Percentiles rank a stretch among this genome's conserved stretches.
Evolutionary conservation across 2,329 filamentous ascomycete species (phyloP).

Genomic region (Fusarium duplospermum): DNA sequence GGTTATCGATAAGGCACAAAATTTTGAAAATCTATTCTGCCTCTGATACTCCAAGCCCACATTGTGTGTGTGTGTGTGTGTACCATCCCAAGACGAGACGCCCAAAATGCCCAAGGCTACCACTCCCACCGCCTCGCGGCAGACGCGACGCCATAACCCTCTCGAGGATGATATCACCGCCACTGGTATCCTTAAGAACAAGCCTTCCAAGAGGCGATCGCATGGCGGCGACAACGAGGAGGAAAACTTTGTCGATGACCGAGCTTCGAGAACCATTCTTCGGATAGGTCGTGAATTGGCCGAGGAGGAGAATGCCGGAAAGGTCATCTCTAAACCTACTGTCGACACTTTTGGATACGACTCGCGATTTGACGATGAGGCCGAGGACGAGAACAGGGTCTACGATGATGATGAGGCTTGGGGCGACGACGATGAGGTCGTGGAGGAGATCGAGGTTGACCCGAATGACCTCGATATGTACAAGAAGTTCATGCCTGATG

Average conservation of each 20-base stretch:
- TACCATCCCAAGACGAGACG: conserved; percentile 31
- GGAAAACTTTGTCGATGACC: conserved; percentile 84
- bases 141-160: conserved; percentile 83
- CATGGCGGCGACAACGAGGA: conserved; percentile 71
- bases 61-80: conserved; percentile 29
- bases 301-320: conserved; percentile 74
- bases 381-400: conserved; percentile 56
- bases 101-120: conserved; percentile 82
- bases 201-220: conserved; percentile 77
- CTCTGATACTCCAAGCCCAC: conserved; percentile 42
- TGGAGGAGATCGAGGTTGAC: conserved; percentile 83
- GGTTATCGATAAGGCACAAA: conserved; percentile 55
- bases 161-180: conserved; percentile 88
- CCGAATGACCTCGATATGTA: conserved; percentile 91
- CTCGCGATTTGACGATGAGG: conserved; percentile 73
- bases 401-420: conserved; percentile 73
- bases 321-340: conserved; percentile 54
- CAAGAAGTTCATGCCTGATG: conserved; percentile 84
- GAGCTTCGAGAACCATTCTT: conserved; percentile 88
- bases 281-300: conserved; percentile 89
- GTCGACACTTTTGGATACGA: conserved; percentile 80
- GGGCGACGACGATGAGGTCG: conserved; percentile 81
- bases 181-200: conserved; percentile 76
- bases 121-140: conserved; percentile 66
- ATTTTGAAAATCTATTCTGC: conserved; percentile 49